Conservation (phyloP, 1,284 basidiomycete genomes). For the Tilletiaria anomala region DNA sequence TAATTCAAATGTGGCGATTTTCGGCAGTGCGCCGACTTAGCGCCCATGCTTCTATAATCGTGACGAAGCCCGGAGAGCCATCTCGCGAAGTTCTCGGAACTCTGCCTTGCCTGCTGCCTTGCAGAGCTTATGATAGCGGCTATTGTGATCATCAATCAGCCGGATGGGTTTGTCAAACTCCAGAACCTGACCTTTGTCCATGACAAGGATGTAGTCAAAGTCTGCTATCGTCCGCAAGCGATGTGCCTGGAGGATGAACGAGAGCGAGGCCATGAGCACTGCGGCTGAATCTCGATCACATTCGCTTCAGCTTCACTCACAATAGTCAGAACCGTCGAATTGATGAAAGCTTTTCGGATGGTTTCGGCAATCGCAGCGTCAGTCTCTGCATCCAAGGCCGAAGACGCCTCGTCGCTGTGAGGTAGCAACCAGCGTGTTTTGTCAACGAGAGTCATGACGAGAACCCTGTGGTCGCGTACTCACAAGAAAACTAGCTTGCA, state of each 20-base stretch:
- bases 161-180: constrained; percentile 45
- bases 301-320: no score
- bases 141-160: constrained; percentile 28
- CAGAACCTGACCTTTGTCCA: constrained; percentile 43
- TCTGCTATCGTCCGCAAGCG: constrained; percentile 39
- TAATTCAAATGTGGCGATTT: no score
- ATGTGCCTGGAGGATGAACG: no score
- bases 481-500: constrained; percentile 32
- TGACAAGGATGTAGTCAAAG: constrained; percentile 44
- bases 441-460: no score
- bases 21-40: no score
- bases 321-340: constrained; percentile 66
- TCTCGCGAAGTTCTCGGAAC: no score
- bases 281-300: no score
- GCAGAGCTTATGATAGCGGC: constrained; percentile 25
- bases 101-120: not conserved
- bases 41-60: no score
- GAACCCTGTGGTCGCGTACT: no score
- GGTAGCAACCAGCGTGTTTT: no score
- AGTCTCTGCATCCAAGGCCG: constrained; percentile 29
- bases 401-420: constrained; percentile 37
- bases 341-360: constrained; percentile 62
- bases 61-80: no score
- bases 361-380: constrained; percentile 52
- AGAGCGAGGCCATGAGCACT: no score